Evolutionary conservation across 352 stramenopile species (phyloP).

Genomic region (Globisporangium parvum): DNA sequence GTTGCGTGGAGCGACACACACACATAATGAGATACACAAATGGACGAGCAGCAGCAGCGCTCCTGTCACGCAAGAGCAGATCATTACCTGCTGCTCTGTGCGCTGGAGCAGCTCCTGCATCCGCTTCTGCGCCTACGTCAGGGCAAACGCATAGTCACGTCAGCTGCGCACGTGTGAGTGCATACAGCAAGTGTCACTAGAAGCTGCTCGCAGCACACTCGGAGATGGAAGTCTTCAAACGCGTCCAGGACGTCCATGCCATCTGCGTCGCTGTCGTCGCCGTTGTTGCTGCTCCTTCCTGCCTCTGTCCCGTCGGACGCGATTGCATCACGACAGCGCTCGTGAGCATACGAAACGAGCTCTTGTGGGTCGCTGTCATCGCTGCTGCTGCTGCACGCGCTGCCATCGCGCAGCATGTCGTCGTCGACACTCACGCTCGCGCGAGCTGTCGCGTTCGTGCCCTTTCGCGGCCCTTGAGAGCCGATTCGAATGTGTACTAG

Average conservation of each 20-base stretch:
- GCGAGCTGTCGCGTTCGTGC: background rate
- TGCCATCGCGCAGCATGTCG: background rate
- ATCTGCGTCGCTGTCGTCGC: background rate
- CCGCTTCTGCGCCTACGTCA: slow-evolving; percentile 29
- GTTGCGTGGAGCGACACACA: background rate
- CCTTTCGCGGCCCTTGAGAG: background rate
- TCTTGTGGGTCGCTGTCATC: background rate
- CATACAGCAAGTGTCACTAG: background rate
- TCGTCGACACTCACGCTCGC: background rate
- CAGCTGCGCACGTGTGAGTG: background rate
- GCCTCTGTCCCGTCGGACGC: no score
- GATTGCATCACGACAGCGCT: no score
- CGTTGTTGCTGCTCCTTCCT: background rate
- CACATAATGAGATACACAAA: background rate
- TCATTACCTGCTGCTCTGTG: slow-evolving; percentile 20
- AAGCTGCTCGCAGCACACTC: slow-evolving; percentile 12
- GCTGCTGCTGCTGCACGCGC: background rate
- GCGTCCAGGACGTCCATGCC: slow-evolving; percentile 28
- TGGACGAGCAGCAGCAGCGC: background rate
- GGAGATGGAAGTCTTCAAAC: slow-evolving; percentile 50
- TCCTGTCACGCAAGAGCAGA: background rate
- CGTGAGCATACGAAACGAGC: background rate
- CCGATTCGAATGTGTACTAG: no score
- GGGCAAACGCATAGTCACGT: background rate
- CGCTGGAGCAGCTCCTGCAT: slow-evolving; percentile 27